phyloP scores from a whole-genome alignment of 352 stramenopile species.

The Phytophthora parvispora region DNA sequence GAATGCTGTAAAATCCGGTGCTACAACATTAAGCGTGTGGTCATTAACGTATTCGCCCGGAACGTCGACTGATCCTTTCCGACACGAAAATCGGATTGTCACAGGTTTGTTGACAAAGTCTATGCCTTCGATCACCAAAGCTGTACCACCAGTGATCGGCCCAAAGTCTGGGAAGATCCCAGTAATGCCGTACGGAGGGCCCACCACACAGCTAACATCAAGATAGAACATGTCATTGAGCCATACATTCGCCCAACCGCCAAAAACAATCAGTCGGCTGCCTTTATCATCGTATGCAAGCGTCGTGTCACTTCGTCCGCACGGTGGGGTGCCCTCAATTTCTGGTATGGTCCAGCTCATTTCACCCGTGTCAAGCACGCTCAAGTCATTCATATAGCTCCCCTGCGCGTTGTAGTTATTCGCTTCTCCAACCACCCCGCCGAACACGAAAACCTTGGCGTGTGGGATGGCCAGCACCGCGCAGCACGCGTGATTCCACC shows the following conservation, averaged over 20 bases:
- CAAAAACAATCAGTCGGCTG: constrained; percentile 94
- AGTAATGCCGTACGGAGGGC: constrained; percentile 96
- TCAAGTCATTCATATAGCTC: constrained; percentile 91
- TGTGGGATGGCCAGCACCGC: constrained; percentile 96
- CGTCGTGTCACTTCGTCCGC: constrained; percentile 93
- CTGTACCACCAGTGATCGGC: constrained; percentile 93
- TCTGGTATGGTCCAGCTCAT: constrained; percentile 90
- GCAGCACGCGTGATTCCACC: constrained; percentile 96
- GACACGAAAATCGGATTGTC: constrained; percentile 93
- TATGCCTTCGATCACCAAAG: constrained; percentile 92
- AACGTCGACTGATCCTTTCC: constrained; percentile 92
- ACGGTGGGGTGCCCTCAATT: constrained; percentile 85
- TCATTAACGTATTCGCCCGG: constrained; percentile 92
- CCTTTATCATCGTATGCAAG: constrained; percentile 95
- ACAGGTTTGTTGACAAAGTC: constrained; percentile 91
- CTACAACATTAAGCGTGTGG: constrained; percentile 87
- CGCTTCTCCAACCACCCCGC: constrained; percentile 94
- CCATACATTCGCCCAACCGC: constrained; percentile 97
- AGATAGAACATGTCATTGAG: constrained; percentile 93
- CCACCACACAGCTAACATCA: constrained; percentile 96
- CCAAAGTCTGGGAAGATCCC: constrained; percentile 91
- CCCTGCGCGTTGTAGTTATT: constrained; percentile 90
- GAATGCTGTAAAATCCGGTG: constrained; percentile 93
- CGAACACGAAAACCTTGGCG: constrained; percentile 98
- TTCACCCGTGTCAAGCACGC: constrained; percentile 94